Percentiles rank a stretch among this genome's conserved stretches.
Conservation (phyloP, 2,329 filamentous ascomycete genomes). For the Exophiala oligosperma region DNA sequence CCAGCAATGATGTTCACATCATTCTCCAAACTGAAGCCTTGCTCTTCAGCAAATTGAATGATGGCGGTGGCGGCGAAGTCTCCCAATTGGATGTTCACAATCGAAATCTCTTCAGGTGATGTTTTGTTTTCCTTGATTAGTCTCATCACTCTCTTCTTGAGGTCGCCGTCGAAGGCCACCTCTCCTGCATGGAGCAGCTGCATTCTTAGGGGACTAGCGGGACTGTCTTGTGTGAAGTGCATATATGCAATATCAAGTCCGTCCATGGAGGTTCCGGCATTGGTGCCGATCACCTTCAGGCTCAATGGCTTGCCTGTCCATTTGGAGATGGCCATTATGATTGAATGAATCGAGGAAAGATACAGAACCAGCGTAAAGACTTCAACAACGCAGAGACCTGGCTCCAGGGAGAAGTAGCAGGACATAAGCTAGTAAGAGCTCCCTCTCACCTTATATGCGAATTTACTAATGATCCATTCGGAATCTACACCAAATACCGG, state of each 20-base stretch:
- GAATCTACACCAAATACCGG: too few relatives aligned
- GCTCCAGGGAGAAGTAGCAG: too few relatives aligned
- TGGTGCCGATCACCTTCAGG: slow-evolving; percentile 15
- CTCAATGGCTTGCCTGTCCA: slow-evolving; percentile 14
- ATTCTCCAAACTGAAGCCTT: slow-evolving; percentile 21
- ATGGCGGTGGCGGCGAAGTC: slow-evolving; percentile 27
- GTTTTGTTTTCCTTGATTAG: slow-evolving; percentile 30
- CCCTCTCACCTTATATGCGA: too few relatives aligned
- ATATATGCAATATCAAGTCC: slow-evolving; percentile 30
- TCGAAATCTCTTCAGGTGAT: slow-evolving; percentile 30
- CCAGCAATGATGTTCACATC: slow-evolving; percentile 31
- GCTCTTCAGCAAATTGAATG: slow-evolving; percentile 24
- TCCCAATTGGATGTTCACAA: slow-evolving; percentile 30
- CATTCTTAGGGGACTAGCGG: slow-evolving; percentile 25
- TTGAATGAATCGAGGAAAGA: background rate
- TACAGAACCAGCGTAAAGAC: background rate
- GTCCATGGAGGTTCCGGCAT: slow-evolving; percentile 33
- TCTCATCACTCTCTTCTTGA: slow-evolving; percentile 28
- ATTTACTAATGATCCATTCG: too few relatives aligned
- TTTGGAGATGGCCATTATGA: slow-evolving; percentile 7
- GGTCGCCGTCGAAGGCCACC: slow-evolving; percentile 17
- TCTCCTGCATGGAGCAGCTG: slow-evolving; percentile 27
- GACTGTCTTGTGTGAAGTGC: slow-evolving; percentile 32
- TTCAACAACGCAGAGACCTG: background rate
- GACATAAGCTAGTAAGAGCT: too few relatives aligned